Percentiles rank a stretch among this genome's conserved stretches.
Conservation (phyloP, 129 eudicot genomes). For the Dittrichia graveolens region DNA sequence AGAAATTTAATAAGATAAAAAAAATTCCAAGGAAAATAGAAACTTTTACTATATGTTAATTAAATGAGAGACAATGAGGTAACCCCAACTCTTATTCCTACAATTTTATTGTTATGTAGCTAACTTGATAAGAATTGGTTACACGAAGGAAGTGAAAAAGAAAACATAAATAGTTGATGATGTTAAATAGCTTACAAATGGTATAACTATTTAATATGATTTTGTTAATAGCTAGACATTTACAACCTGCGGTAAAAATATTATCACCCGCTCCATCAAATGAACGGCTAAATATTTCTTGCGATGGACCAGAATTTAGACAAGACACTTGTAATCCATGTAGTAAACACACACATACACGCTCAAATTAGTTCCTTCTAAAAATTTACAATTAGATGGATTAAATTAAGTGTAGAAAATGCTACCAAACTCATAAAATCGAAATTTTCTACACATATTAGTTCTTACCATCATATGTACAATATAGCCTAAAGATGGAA, state of each 20-base stretch:
- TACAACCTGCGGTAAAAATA: slow-evolving; percentile 95
- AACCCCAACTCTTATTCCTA: too few species aligned
- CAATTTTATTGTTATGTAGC: too few species aligned
- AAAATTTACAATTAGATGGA: background rate
- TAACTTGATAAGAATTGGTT: too few species aligned
- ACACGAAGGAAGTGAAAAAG: too few species aligned
- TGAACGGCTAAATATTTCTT: slow-evolving; percentile 83
- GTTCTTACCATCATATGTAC: too few species aligned
- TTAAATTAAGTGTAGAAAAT: background rate
- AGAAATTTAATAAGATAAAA: too few species aligned
- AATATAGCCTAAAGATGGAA: too few species aligned
- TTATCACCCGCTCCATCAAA: slow-evolving; percentile 69
- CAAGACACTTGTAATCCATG: slow-evolving; percentile 59
- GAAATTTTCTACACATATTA: background rate
- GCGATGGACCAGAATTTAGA: slow-evolving; percentile 66
- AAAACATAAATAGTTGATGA: too few species aligned
- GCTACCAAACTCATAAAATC: slow-evolving; percentile 4
- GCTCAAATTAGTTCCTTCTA: background rate
- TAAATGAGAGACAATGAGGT: too few species aligned
- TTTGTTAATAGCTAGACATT: slow-evolving; percentile 13
- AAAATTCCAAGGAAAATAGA: too few species aligned
- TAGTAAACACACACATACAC: slow-evolving; percentile 8
- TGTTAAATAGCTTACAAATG: too few species aligned
- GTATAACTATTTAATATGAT: background rate
- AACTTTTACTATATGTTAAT: too few species aligned